Evolutionary conservation across 495 filamentous ascomycete genomes (phyloP), one percentile per base, ranked within the genome.

Genomic region (Penicillium maclennaniae): DNA sequence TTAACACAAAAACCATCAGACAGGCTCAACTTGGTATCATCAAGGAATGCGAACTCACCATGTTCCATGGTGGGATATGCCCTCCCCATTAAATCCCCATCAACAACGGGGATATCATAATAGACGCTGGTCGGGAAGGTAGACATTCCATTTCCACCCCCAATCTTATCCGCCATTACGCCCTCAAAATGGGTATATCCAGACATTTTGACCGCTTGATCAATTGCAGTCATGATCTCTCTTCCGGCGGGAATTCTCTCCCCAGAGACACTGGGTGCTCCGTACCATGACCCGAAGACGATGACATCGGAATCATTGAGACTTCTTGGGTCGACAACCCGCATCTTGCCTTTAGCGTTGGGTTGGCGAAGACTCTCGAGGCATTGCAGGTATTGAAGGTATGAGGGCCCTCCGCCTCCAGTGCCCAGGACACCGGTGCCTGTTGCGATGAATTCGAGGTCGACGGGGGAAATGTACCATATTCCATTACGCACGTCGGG

Each of bases 401-500:
- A 56, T 41, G 59, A 62, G 21, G 59, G 53, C 2, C 61, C 64
- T 14, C 64, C 61, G 41, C 61, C 61, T 23, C 58, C 64, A 10
- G 61, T 61, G 1, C 61, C 60, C 0, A 67, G 48, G 7, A 67
- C 54, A 10, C 61, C 60, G 1, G 57, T 64, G 7, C 60, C 63
- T 1, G 54, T 56, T 36, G 63, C 61, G 31, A 63, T 64, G 52
- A 59, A 67, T 56, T 64, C 60, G 3, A 63, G 55, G 49, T 63
- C 61, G 3, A 57, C 40, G 7, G 60, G 45, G 19, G 54, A 61
- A 17, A 63, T 43, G 47, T 63, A 61, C 64, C 64, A 67, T 38
- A 55, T 45, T 19, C 78, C 76, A 17, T 77, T 68, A 46, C 60
- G 62, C 15, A 84, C 74, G 7, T 59, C 65, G 0, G 83, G 83